Evolutionary conservation across 2,329 filamentous ascomycete genomes (phyloP), one percentile per base, ranked within the genome.

Genomic region (Monilinia aucupariae): DNA sequence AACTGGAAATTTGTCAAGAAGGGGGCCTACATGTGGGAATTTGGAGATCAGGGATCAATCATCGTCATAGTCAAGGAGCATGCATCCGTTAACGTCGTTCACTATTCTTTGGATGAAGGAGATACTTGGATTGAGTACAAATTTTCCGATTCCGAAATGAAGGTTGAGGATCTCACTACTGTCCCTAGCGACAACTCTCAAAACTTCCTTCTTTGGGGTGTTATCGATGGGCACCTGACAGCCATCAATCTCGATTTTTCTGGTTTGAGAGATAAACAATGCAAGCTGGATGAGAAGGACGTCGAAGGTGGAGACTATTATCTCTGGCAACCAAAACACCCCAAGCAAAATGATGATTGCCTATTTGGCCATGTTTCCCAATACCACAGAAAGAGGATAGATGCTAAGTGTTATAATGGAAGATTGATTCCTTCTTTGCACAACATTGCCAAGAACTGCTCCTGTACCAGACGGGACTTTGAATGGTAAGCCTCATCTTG

Each of bases 11-110:
- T 87, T 64, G 86, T 93, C 65, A 93, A 90, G 77, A 92, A 96
- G 76, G 96, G 94, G 7, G 84, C 82, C 43, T 96, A 92, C 80
- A 88, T 89, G 71, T 99, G 92, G 91, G 91, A 96, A 72, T 96
- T 91, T 74, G 96, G 94, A 64, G 96, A 99, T 71, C 91, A 96
- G 74, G 94, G 94, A 34, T 94, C 91, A 7, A 88, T 97, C 70
- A 85, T 97, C 66, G 91, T 96, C 49, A 87, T 99, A 55, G 92
- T 93, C 27, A 84, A 89, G 71, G 85, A 91, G 63, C 81, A 82
- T 17, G 82, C 82, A 59, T 80, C 84, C 59, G 91, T 89, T 5
- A 88, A 90, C 60, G 77, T 78, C 2, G 77, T 96, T 48, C 85
- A 85, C 64, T 97, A 94, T 77, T 88, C 90, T 20, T 79, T 87